Evolutionary conservation across 2,329 filamentous ascomycete genomes (phyloP).

Genomic region (Fusarium tjaetaba): DNA sequence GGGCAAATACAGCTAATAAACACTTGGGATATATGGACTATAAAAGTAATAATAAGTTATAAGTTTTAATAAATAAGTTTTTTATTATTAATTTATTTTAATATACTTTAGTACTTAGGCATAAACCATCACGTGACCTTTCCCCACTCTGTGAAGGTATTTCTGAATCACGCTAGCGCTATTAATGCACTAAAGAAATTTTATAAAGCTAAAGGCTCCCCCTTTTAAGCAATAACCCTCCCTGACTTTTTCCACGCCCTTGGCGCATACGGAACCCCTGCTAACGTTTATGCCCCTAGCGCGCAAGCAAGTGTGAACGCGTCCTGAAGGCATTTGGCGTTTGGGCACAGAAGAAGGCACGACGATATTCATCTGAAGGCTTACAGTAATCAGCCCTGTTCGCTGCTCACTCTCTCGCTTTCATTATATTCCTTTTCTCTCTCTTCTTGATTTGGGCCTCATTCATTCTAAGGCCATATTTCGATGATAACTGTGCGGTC

Average conservation of each 20-base stretch:
- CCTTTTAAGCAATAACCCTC: not conserved
- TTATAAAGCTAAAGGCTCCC: slow-evolving; percentile 11
- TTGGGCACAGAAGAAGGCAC: not conserved
- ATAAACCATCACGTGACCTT: not conserved
- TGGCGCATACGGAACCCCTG: not conserved
- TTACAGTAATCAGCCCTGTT: not conserved
- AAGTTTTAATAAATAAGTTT: not conserved
- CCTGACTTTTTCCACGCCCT: not conserved
- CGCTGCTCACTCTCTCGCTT: not conserved
- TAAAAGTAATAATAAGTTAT: not conserved
- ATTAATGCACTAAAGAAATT: slow-evolving; percentile 10
- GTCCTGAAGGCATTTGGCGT: slow-evolving; percentile 2
- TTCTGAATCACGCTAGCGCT: not conserved
- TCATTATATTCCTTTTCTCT: not conserved
- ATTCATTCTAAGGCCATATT: not conserved
- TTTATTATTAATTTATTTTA: not conserved
- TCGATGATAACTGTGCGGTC: not conserved
- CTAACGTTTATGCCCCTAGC: not conserved
- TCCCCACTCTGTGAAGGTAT: no score
- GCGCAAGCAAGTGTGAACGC: slow-evolving; percentile 22
- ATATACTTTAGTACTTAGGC: not conserved
- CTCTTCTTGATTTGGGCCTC: not conserved
- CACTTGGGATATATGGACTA: not conserved
- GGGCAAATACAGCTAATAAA: no score
- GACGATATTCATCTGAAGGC: not conserved